A percentile compares a stretch with the other conserved stretches of the same genome.
phyloP scores from a whole-genome alignment of 1,139 yeast species.

The Yamadazyma aaseri region DNA sequence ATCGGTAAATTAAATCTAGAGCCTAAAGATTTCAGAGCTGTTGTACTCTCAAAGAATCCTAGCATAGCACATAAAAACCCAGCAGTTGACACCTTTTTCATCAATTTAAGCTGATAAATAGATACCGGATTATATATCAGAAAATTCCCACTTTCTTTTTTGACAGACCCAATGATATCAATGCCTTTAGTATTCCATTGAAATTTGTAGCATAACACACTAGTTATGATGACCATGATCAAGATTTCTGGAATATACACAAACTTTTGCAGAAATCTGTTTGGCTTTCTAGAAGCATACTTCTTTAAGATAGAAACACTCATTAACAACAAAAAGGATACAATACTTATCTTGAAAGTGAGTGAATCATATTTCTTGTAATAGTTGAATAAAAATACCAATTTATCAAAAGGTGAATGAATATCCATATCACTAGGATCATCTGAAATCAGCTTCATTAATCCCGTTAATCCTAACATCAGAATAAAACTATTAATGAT shows the following conservation, averaged over 20 bases:
- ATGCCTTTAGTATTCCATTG: slow-evolving; percentile 63
- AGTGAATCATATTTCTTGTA: slow-evolving; percentile 44
- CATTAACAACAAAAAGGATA: slow-evolving; percentile 46
- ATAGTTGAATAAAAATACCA: slow-evolving; percentile 50
- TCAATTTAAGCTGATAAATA: slow-evolving; percentile 26
- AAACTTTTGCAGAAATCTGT: slow-evolving; percentile 23
- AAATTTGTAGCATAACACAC: slow-evolving; percentile 52
- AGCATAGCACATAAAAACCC: slow-evolving; percentile 79
- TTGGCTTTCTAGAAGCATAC: slow-evolving; percentile 17
- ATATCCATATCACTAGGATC: slow-evolving; percentile 50
- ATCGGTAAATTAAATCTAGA: slow-evolving; percentile 64
- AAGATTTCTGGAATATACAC: slow-evolving; percentile 81
- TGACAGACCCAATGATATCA: slow-evolving; percentile 67
- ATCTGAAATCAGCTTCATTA: slow-evolving; percentile 30
- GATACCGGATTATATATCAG: slow-evolving; percentile 36
- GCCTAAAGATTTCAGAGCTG: slow-evolving; percentile 82
- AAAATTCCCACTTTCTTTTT: slow-evolving; percentile 24
- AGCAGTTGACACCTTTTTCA: slow-evolving; percentile 48
- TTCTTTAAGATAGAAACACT: slow-evolving; percentile 44
- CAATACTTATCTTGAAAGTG: slow-evolving; percentile 52
- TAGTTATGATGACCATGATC: slow-evolving; percentile 64
- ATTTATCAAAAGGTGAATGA: slow-evolving; percentile 76
- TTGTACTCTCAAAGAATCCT: slow-evolving; percentile 92
- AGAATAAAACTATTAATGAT: slow-evolving; percentile 72
- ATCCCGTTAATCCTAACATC: slow-evolving; percentile 62